These are phyloP conservation scores for Pseudopyricularia cyperi DNA, from an alignment of 2,329 filamentous ascomycete species.

Conservation along the genomic window DNA sequence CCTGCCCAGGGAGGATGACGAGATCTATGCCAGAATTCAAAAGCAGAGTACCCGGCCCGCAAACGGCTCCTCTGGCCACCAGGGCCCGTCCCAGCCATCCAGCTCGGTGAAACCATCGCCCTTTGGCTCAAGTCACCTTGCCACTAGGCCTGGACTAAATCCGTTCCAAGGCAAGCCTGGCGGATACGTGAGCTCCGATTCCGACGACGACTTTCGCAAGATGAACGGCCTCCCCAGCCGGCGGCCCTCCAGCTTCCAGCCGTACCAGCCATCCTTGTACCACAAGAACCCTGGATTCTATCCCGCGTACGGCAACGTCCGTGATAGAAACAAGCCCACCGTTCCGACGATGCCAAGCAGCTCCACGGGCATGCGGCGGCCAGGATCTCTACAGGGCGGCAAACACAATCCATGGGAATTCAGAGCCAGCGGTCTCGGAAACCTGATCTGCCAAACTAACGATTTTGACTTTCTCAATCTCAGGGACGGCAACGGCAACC, in stretches of 20 bases:
- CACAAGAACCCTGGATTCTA: not conserved
- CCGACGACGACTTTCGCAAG: not conserved
- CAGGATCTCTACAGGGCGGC: not conserved
- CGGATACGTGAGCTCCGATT: not conserved
- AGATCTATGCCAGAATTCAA: not conserved
- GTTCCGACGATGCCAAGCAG: not conserved
- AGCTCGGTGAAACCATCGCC: not conserved
- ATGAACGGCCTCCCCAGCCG: not conserved
- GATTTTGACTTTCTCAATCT: constrained; percentile 18
- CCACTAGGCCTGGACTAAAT: not conserved
- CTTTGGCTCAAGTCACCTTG: not conserved
- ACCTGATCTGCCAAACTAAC: not conserved
- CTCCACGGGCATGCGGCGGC: not conserved
- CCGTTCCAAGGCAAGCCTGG: not conserved
- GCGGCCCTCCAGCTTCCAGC: not conserved
- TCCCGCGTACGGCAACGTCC: not conserved
- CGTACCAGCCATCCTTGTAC: not conserved
- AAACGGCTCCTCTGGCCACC: not conserved
- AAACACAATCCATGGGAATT: not conserved
- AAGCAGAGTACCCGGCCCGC: not conserved
- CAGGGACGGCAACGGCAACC: constrained; percentile 21
- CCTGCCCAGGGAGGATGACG: not conserved
- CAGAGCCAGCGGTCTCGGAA: not conserved
- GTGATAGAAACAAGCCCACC: not conserved
- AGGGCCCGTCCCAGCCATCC: not conserved